Percentiles rank a stretch among this genome's conserved stretches.
Evolutionary conservation across 768 basidiomycete species (phyloP).

Genomic region (Tricholomella constricta): DNA sequence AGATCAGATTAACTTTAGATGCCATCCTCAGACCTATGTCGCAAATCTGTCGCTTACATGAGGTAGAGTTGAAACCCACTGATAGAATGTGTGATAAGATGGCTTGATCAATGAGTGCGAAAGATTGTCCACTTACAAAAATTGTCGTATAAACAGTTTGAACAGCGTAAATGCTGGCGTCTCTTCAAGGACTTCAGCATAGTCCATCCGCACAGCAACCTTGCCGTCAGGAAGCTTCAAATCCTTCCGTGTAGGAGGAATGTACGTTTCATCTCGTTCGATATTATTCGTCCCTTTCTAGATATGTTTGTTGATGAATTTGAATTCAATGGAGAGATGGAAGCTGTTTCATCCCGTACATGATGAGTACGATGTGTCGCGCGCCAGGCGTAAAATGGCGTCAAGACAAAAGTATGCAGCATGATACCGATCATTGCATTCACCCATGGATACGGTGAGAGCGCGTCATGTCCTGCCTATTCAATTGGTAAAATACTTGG

Average conservation of each 20-base stretch:
- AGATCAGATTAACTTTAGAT: slow-evolving; percentile 10
- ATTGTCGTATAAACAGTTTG: slow-evolving; percentile 49
- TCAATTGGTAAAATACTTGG: neutral
- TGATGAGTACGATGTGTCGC: slow-evolving; percentile 65
- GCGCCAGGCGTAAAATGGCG: slow-evolving; percentile 69
- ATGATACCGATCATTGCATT: slow-evolving; percentile 42
- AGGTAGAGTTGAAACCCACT: slow-evolving; percentile 50
- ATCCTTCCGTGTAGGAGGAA: slow-evolving; percentile 47
- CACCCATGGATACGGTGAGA: slow-evolving; percentile 40
- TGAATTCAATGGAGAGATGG: neutral
- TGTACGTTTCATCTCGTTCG: slow-evolving; percentile 74
- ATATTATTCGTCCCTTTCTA: slow-evolving; percentile 53
- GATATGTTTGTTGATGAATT: neutral
- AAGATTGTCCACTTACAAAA: slow-evolving; percentile 38
- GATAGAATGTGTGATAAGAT: slow-evolving; percentile 7
- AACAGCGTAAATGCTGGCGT: slow-evolving; percentile 52
- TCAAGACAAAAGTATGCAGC: slow-evolving; percentile 49
- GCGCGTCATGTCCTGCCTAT: slow-evolving; percentile 52
- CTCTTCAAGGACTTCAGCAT: slow-evolving; percentile 49
- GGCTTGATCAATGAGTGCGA: neutral
- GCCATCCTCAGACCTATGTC: neutral
- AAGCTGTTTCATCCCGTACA: slow-evolving; percentile 39
- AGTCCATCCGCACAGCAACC: slow-evolving; percentile 43
- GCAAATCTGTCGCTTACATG: slow-evolving; percentile 28
- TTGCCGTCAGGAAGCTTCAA: slow-evolving; percentile 46